Percentiles rank a stretch among this genome's conserved stretches.
phyloP scores from a whole-genome alignment of 805 yeast genomes.

The Metschnikowia cerradonensis region DNA sequence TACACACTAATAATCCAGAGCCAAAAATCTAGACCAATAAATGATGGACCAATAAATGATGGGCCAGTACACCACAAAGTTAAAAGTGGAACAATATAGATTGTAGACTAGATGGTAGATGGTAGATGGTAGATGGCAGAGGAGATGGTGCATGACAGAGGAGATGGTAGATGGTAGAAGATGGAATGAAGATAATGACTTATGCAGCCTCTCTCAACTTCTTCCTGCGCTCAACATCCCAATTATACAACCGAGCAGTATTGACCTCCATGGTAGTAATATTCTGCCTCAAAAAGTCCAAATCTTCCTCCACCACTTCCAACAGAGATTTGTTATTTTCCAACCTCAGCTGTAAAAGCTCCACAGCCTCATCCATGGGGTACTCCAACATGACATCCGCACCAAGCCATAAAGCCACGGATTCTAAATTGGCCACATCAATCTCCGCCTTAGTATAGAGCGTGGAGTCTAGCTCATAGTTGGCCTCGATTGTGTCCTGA shows the following conservation, averaged over 20 bases:
- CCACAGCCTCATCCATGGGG: conserved; percentile 82
- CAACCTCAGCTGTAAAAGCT: conserved; percentile 59
- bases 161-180: too few species aligned
- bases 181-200: conserved; percentile 7
- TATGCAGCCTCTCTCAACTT: conserved; percentile 30
- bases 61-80: too few species aligned
- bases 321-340: conserved; percentile 57
- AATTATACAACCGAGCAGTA: conserved; percentile 85
- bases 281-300: conserved; percentile 78
- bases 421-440: conserved; percentile 48
- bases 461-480: conserved; percentile 91
- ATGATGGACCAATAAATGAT: too few species aligned
- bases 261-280: conserved; percentile 98
- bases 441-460: conserved; percentile 79
- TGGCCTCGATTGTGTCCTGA: conserved; percentile 49
- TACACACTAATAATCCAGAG: too few species aligned
- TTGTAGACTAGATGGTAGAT: too few species aligned
- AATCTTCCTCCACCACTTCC: conserved; percentile 69
- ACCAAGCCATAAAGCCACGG: conserved; percentile 91
- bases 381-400: conserved; percentile 97
- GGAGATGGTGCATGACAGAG: conserved; percentile 11
- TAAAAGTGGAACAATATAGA: too few species aligned
- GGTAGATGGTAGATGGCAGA: too few species aligned
- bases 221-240: conserved; percentile 80
- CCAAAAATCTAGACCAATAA: too few species aligned